Evolutionary conservation across 768 basidiomycete genomes (phyloP).

Genomic region (Inosperma sp.): DNA sequence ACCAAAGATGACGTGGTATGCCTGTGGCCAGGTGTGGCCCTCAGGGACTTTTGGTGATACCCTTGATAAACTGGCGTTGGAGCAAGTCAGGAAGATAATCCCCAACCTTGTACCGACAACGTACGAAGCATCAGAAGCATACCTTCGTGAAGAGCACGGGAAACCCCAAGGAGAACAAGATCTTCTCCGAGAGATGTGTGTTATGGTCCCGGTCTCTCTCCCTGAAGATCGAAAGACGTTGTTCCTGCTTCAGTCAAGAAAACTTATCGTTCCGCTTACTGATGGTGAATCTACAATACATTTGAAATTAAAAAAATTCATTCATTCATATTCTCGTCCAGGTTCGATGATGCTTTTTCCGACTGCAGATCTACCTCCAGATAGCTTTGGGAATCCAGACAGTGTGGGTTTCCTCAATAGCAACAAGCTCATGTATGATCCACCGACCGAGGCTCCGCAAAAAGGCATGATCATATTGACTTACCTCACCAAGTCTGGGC

Average conservation of each 20-base stretch:
- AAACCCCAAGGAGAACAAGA: too few species aligned
- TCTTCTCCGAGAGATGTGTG: too few species aligned
- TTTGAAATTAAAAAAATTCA: too few species aligned
- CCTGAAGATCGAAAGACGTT: too few species aligned
- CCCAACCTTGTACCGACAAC: constrained; percentile 4
- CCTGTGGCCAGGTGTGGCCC: background rate
- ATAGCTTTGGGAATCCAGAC: background rate
- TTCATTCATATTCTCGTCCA: too few species aligned
- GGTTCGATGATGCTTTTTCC: background rate
- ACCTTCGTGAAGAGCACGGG: too few species aligned
- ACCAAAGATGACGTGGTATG: background rate
- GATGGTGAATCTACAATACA: too few species aligned
- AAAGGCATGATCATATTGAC: background rate
- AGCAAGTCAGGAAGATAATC: background rate
- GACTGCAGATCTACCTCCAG: background rate
- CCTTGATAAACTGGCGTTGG: background rate
- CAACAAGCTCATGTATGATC: background rate
- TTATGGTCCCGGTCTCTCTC: too few species aligned
- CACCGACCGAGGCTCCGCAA: background rate
- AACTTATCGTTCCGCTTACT: too few species aligned
- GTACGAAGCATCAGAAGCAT: background rate
- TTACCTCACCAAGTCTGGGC: background rate
- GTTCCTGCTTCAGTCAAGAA: too few species aligned
- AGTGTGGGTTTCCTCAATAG: background rate
- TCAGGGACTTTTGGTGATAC: background rate